Evolutionary conservation across 306 rosid species (phyloP).

Genomic region (Arachis stenosperma): DNA sequence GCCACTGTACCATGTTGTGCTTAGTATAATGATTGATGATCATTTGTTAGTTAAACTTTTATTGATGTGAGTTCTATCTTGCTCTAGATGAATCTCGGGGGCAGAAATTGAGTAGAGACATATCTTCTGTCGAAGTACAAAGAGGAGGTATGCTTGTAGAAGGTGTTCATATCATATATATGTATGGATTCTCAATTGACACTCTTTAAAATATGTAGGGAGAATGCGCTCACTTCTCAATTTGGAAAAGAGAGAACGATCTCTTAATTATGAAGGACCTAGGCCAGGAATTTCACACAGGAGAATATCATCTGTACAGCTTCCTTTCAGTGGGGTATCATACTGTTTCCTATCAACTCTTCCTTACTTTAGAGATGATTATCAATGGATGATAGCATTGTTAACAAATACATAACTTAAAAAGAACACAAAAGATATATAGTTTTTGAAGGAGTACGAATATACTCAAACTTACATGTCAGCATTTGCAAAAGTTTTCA

Average conservation of each 20-base stretch:
- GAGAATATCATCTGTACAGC: conserved; percentile 56
- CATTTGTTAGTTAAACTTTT: conserved; percentile 19
- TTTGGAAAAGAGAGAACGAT: conserved; percentile 86
- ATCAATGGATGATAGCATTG: conserved; percentile 21
- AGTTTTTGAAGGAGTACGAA: neutral
- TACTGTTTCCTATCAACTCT: conserved; percentile 33
- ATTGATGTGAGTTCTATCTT: conserved; percentile 34
- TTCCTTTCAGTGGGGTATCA: conserved; percentile 65
- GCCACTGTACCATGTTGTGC: conserved; percentile 25
- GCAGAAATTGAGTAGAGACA: conserved; percentile 68
- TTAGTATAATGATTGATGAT: conserved; percentile 36
- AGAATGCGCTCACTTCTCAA: conserved; percentile 70
- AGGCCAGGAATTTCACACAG: conserved; percentile 59
- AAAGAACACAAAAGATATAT: neutral
- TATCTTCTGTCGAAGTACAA: conserved; percentile 61
- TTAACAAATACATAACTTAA: conserved; percentile 1
- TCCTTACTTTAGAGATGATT: conserved; percentile 26
- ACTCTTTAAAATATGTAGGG: conserved; percentile 54
- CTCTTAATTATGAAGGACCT: conserved; percentile 66
- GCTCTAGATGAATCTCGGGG: conserved; percentile 68
- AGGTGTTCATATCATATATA: conserved; percentile 31
- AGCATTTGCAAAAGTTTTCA: conserved; percentile 9
- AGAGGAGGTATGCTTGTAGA: conserved; percentile 65
- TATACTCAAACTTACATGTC: neutral
- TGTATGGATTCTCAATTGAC: conserved; percentile 33